A percentile compares a stretch with the other conserved stretches of the same genome.
Evolutionary conservation across 2,329 filamentous ascomycete genomes (phyloP).

Genomic region (Lizonia empirigonia): DNA sequence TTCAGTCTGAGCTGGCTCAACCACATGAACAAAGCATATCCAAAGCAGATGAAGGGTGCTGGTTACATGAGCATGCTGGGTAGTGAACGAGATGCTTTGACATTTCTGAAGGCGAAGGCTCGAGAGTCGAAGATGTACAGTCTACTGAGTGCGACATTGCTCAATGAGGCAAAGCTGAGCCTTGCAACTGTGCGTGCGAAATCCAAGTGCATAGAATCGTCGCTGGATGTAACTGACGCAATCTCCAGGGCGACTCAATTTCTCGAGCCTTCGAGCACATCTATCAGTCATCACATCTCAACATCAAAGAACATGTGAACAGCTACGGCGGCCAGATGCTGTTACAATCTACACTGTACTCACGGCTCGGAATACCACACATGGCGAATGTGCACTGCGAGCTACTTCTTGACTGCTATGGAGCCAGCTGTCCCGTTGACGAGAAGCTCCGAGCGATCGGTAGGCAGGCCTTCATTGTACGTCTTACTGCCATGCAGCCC

Average conservation of each 20-base stretch:
- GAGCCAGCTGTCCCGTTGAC: constrained; percentile 68
- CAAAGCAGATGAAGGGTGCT: constrained; percentile 71
- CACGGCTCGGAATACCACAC: constrained; percentile 69
- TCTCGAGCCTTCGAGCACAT: constrained; percentile 74
- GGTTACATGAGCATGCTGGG: constrained; percentile 76
- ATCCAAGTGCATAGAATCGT: too few relatives aligned
- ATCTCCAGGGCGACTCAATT: constrained; percentile 60
- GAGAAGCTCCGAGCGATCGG: constrained; percentile 79
- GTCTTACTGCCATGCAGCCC: background rate
- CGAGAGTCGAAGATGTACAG: constrained; percentile 86
- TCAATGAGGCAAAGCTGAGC: constrained; percentile 83
- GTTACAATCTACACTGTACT: constrained; percentile 74
- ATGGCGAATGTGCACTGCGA: constrained; percentile 69
- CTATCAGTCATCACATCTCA: constrained; percentile 80
- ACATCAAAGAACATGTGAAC: constrained; percentile 75
- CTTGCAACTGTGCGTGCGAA: constrained; percentile 69
- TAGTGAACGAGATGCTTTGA: constrained; percentile 78
- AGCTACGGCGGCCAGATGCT: constrained; percentile 77
- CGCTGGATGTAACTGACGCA: constrained; percentile 1
- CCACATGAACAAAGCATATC: constrained; percentile 87
- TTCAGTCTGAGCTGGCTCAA: constrained; percentile 96
- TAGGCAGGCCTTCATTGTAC: constrained; percentile 67
- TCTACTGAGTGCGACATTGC: constrained; percentile 78
- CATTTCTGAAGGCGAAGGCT: constrained; percentile 83
- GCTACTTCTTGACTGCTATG: constrained; percentile 76